Evolutionary conservation across 768 basidiomycete species (phyloP).

Genomic region (Boletus rubroflammeus): DNA sequence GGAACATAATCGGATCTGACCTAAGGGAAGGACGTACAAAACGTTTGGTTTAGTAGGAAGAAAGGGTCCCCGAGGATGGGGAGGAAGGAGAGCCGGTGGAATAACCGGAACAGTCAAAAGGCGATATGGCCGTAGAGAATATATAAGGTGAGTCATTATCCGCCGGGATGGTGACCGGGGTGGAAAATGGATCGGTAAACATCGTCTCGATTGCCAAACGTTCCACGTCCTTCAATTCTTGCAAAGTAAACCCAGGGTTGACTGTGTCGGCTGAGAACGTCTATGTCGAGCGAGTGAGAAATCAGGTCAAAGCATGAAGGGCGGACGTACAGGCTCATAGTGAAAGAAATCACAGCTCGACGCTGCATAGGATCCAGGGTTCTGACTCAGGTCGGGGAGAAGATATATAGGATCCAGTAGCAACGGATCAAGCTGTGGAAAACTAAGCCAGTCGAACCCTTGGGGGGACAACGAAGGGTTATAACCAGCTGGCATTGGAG

Average conservation of each 20-base stretch:
- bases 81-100: slow-evolving; percentile 13
- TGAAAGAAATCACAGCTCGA: slow-evolving; percentile 4
- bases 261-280: not conserved
- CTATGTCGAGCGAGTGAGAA: slow-evolving; percentile 2
- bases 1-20: not conserved
- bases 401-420: not conserved
- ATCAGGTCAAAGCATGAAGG: not conserved
- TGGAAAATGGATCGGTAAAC: slow-evolving; percentile 27
- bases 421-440: slow-evolving; percentile 8
- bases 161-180: not conserved
- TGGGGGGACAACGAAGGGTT: not conserved
- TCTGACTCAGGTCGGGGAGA: slow-evolving; percentile 3
- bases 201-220: slow-evolving; percentile 12
- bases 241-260: slow-evolving; percentile 1
- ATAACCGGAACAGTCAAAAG: slow-evolving; percentile 16
- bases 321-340: slow-evolving; percentile 14
- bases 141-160: not conserved
- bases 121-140: slow-evolving; percentile 13
- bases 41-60: not conserved
- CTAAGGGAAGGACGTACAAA: not conserved
- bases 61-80: slow-evolving; percentile 5
- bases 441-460: slow-evolving; percentile 11
- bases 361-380: not conserved
- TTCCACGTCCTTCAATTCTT: slow-evolving; percentile 19
- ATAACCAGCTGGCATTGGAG: not conserved